Conservation (phyloP, 179 eudicot species). For the Silene noctiflora region DNA sequence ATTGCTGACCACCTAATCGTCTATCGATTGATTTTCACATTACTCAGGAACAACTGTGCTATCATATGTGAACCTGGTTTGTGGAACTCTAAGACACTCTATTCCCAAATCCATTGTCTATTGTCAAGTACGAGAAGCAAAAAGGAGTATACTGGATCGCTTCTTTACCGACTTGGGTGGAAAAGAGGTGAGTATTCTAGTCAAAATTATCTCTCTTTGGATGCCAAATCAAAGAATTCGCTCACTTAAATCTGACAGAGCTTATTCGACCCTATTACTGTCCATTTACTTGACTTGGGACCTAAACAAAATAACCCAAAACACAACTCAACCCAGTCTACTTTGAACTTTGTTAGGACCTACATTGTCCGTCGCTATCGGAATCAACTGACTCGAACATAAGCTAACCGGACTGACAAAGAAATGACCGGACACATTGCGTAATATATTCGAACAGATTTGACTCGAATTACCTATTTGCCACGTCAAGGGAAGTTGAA, state of each 20-base stretch:
- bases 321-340: no score
- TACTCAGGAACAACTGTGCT: slow-evolving; percentile 68
- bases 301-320: no score
- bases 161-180: slow-evolving; percentile 83
- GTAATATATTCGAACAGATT: no score
- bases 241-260: no score
- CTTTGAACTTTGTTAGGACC: no score
- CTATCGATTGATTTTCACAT: slow-evolving; percentile 1
- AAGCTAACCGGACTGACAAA: no score
- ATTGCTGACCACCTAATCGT: neutral
- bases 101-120: slow-evolving; percentile 92
- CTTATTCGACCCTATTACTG: no score
- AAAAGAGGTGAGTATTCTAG: slow-evolving; percentile 58
- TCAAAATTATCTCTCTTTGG: neutral
- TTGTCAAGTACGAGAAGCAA: slow-evolving; percentile 99
- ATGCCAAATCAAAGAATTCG: neutral
- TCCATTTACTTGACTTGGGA: no score
- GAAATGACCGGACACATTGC: no score
- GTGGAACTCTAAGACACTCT: slow-evolving; percentile 72
- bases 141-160: slow-evolving; percentile 80
- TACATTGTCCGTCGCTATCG: no score
- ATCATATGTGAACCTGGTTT: slow-evolving; percentile 85
- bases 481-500: neutral
- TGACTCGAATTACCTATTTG: no score
- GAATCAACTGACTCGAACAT: no score